These are phyloP conservation scores for Candida tibetensis DNA, from an alignment of 805 yeast species.

Conservation along the genomic window DNA sequence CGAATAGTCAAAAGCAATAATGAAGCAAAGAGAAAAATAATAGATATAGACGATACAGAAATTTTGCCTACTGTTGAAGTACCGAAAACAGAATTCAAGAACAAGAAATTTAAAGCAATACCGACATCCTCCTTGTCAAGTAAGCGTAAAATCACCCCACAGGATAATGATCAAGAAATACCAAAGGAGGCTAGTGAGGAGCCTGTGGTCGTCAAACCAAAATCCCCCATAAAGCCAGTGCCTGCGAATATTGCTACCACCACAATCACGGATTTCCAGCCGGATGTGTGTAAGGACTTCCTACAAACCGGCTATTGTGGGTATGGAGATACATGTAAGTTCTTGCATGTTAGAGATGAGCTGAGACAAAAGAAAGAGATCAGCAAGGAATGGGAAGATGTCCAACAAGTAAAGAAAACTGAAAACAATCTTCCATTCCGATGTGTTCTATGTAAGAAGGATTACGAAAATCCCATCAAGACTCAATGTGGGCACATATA, in stretches of 20 bases:
- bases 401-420: constrained; percentile 8
- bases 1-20: constrained; percentile 8
- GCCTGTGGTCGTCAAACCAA: too few relatives aligned
- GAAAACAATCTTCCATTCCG: constrained; percentile 45
- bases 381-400: constrained; percentile 66
- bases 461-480: constrained; percentile 53
- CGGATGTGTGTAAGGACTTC: constrained; percentile 92
- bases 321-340: constrained; percentile 95
- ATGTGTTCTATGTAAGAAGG: constrained; percentile 58
- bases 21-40: constrained; percentile 6
- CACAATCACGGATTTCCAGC: constrained; percentile 79
- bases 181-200: too few relatives aligned
- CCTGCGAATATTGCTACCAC: constrained; percentile 55
- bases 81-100: too few relatives aligned
- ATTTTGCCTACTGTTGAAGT: too few relatives aligned
- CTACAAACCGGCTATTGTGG: constrained; percentile 93
- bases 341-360: constrained; percentile 86
- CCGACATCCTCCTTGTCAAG: too few relatives aligned
- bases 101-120: too few relatives aligned
- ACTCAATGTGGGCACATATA: constrained; percentile 63
- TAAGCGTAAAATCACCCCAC: too few relatives aligned
- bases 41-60: too few relatives aligned
- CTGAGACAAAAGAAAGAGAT: constrained; percentile 67
- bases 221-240: constrained; percentile 26
- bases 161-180: too few relatives aligned